A percentile compares a stretch with the other conserved stretches of the same genome.
Evolutionary conservation across 441 rosid species (phyloP).

Genomic region (Iberis amara): DNA sequence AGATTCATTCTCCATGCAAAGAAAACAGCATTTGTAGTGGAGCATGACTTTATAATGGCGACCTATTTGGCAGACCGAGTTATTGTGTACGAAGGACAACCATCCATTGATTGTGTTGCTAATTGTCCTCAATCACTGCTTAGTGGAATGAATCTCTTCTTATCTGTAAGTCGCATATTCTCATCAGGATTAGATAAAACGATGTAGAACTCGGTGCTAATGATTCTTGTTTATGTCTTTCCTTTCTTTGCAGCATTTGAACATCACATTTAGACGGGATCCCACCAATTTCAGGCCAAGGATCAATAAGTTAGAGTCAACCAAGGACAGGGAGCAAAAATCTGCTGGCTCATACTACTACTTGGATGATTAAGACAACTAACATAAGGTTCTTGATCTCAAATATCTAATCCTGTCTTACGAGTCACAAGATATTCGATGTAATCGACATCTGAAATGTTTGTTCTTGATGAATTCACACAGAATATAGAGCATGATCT

Average conservation of each 20-base stretch:
- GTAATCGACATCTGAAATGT: too few species aligned
- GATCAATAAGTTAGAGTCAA: slow-evolving; percentile 74
- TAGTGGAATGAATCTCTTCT: slow-evolving; percentile 83
- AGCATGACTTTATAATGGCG: slow-evolving; percentile 91
- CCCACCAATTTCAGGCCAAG: slow-evolving; percentile 81
- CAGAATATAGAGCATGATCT: slow-evolving; percentile 19
- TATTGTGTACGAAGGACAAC: slow-evolving; percentile 72
- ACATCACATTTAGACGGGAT: slow-evolving; percentile 82
- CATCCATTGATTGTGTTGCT: slow-evolving; percentile 65
- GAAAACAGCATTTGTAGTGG: slow-evolving; percentile 84
- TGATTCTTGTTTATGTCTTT: background rate
- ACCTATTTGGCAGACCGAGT: slow-evolving; percentile 79
- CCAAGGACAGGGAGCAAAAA: slow-evolving; percentile 90
- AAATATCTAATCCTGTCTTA: background rate
- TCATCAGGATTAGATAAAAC: background rate
- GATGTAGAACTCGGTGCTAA: background rate
- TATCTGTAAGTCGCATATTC: slow-evolving; percentile 51
- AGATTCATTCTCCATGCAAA: slow-evolving; percentile 80
- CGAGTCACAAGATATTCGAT: too few species aligned
- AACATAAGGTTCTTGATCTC: slow-evolving; percentile 17
- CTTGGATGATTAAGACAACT: slow-evolving; percentile 49
- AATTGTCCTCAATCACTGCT: slow-evolving; percentile 77
- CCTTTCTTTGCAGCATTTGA: slow-evolving; percentile 49
- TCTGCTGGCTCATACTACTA: slow-evolving; percentile 76
- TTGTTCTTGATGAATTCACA: background rate